Evolutionary conservation across 192 early-diverging fungal genomes (phyloP), one percentile per base, ranked within the genome.

Genomic region (Podila verticillata): DNA sequence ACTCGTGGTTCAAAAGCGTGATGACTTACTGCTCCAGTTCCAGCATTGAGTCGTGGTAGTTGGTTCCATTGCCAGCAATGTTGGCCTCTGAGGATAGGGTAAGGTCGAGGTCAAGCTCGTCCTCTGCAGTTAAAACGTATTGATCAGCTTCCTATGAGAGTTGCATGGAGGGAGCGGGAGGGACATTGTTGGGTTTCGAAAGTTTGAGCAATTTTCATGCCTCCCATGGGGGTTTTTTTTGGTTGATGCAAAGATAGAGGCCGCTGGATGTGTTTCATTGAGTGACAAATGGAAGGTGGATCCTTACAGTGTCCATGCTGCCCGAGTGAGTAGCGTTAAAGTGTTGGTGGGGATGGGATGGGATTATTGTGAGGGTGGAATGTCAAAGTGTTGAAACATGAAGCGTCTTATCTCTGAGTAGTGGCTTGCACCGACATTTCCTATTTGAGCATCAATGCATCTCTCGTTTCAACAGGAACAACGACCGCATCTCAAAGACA

Each of bases 11-110:
- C 39, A 44, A 44, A 44, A 44, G 39, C 9, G 13, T 32, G 2
- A 5, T 49, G 0, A 65, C 74, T 70, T 48, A 80, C 77, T 63
- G 69, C 48, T 80, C 77, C 28, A 80, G 61, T 13, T 72, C 65
- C 2, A 80, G 61, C 70, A 80, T 72, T 5, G 77, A 68, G 26
- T 80, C 63, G 1, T 36, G 61, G 44, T 48, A 24, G 58, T 26
- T 36, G 48, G 56, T 26, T 29, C 30, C 60, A 24, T 47, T 28
- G 15, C 44, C 19, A 5, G 61, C 34, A 31, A 64, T n/a, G 7
- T 17, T 64, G 8, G 39, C 61, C 15, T 39, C 36, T 24, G 32
- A 19, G 44, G 65, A 34, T 15, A 62, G 34, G 61, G 35, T 17
- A n/a, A 62, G 15, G 26, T 64, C 54, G 28, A 79, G 32, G 30